Evolutionary conservation across 805 yeast genomes (phyloP).

Genomic region (Jamesozyma gamospora): DNA sequence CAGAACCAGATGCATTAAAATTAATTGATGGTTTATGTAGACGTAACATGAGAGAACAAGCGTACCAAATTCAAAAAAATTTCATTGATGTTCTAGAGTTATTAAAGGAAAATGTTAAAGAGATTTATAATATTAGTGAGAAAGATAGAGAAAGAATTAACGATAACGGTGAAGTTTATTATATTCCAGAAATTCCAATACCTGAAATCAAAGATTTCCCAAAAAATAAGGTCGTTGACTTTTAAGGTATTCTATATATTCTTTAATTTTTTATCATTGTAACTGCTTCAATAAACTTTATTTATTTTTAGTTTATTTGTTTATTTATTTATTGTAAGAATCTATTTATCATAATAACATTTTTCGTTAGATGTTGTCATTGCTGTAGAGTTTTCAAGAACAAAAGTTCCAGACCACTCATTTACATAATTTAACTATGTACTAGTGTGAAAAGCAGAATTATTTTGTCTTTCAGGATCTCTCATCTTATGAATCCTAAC

Average conservation of each 20-base stretch:
- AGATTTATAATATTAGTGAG: constrained; percentile 74
- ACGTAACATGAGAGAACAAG: constrained; percentile 66
- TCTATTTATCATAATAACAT: too few relatives aligned
- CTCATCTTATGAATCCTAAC: constrained; percentile 57
- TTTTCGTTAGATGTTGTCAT: too few relatives aligned
- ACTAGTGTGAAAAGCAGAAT: constrained; percentile 10
- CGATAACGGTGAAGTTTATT: constrained; percentile 77
- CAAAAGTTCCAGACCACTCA: too few relatives aligned
- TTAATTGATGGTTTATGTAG: constrained; percentile 70
- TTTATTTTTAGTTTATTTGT: too few relatives aligned
- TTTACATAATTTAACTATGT: background rate
- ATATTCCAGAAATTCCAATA: constrained; percentile 63
- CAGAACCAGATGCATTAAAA: constrained; percentile 62
- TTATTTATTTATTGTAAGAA: background rate
- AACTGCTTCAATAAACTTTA: too few relatives aligned
- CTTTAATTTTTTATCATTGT: too few relatives aligned
- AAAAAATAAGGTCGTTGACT: constrained; percentile 47
- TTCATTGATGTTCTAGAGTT: constrained; percentile 48
- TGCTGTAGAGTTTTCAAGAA: too few relatives aligned
- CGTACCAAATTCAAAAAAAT: constrained; percentile 63
- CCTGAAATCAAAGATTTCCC: constrained; percentile 62
- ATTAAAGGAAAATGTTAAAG: constrained; percentile 52
- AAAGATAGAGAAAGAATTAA: constrained; percentile 81
- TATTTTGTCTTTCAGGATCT: constrained; percentile 31
- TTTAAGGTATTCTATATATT: constrained; percentile 23